Percentiles rank a stretch among this genome's conserved stretches.
Conservation (phyloP, 805 yeast genomes). For the Starmerella ratchasimensis region DNA sequence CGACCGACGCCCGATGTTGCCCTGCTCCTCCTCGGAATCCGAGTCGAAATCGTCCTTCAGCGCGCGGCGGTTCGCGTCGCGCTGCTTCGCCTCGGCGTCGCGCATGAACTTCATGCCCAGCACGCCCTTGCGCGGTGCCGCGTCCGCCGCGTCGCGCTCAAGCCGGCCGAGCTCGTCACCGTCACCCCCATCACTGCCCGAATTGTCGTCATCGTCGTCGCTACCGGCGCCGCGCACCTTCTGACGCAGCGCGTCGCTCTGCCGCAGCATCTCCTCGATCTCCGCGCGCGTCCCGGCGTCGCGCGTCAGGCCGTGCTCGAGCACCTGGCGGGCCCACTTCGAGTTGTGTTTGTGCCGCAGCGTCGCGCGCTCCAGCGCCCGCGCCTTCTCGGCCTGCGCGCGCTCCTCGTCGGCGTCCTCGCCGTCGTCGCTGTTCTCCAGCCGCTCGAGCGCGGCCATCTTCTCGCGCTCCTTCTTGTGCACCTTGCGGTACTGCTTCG, state of each 20-base stretch:
- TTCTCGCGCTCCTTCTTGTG: conserved; percentile 72
- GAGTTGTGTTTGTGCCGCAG: conserved; percentile 78
- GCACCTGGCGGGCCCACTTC: conserved; percentile 83
- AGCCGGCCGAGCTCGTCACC: conserved; percentile 23
- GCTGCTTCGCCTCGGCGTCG: conserved; percentile 64
- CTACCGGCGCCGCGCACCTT: conserved; percentile 58
- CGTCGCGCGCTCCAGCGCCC: conserved; percentile 89
- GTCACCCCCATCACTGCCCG: conserved; percentile 32
- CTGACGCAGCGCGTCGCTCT: conserved; percentile 62
- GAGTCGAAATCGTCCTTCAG: conserved; percentile 24
- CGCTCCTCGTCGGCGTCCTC: conserved; percentile 33
- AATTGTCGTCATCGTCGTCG: conserved; percentile 31
- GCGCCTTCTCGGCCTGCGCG: conserved; percentile 54
- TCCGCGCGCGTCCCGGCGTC: conserved; percentile 76
- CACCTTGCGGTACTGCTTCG: conserved; percentile 75
- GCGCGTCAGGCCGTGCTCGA: conserved; percentile 78
- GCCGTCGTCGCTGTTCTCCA: conserved; percentile 35
- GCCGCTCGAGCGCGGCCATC: conserved; percentile 53
- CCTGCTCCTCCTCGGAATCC: conserved; percentile 24
- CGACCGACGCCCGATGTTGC: conserved; percentile 39
- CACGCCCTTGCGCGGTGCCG: conserved; percentile 57
- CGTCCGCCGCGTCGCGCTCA: conserved; percentile 23
- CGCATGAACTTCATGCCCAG: conserved; percentile 92
- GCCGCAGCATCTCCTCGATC: conserved; percentile 85
- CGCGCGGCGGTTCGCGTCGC: conserved; percentile 41